Evolutionary conservation across 441 rosid genomes (phyloP).

Genomic region (Flueggea neowawraea): DNA sequence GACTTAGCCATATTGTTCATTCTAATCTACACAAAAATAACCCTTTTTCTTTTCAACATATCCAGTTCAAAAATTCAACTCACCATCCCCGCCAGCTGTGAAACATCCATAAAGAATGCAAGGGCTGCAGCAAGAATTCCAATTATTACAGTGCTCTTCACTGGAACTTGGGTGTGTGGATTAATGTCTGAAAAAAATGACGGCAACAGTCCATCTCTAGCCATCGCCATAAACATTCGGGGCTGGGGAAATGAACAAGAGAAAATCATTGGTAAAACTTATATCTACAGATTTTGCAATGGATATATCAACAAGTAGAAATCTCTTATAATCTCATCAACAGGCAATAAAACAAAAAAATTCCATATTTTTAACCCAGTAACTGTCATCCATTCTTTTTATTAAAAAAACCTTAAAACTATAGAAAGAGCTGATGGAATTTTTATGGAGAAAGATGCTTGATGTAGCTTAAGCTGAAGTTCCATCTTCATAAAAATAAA

Average conservation of each 20-base stretch:
- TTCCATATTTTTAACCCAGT: not conserved
- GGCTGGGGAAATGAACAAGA: slow-evolving; percentile 48
- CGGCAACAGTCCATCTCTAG: slow-evolving; percentile 87
- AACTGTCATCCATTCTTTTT: too few relatives aligned
- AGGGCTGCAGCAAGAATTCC: slow-evolving; percentile 67
- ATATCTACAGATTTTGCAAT: not conserved
- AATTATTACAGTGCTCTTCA: slow-evolving; percentile 67
- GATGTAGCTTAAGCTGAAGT: too few relatives aligned
- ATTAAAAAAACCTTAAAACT: too few relatives aligned
- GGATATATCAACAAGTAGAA: not conserved
- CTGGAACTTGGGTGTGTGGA: slow-evolving; percentile 69
- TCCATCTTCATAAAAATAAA: too few relatives aligned
- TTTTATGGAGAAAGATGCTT: too few relatives aligned
- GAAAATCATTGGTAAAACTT: not conserved
- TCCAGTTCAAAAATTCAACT: slow-evolving; percentile 10
- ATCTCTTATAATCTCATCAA: not conserved
- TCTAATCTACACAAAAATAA: too few relatives aligned
- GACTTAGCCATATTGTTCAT: too few relatives aligned
- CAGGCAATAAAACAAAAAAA: not conserved
- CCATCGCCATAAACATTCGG: slow-evolving; percentile 90
- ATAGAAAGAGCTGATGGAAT: too few relatives aligned
- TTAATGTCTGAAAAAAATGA: slow-evolving; percentile 74
- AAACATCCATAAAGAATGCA: slow-evolving; percentile 85
- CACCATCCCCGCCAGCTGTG: slow-evolving; percentile 88
- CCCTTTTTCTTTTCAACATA: too few relatives aligned